Evolutionary conservation across 2,329 filamentous ascomycete species (phyloP).

Genomic region (Colletotrichum sojae): DNA sequence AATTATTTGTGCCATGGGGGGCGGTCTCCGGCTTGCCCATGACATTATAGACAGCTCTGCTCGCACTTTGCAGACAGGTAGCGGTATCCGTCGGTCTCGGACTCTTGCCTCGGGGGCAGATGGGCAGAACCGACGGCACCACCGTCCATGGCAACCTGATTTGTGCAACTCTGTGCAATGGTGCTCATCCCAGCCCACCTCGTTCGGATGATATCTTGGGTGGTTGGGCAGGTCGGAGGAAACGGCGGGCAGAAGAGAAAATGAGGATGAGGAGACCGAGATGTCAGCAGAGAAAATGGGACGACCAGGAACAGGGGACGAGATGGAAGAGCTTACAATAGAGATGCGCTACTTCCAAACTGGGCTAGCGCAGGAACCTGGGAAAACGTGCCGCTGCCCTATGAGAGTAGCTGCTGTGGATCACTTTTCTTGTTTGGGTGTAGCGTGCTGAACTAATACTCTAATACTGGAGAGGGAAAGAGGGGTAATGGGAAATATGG

Average conservation of each 20-base stretch:
- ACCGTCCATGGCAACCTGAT: background rate
- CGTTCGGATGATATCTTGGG: background rate
- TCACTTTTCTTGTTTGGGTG: constrained; percentile 5
- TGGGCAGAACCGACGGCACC: background rate
- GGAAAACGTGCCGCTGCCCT: constrained; percentile 20
- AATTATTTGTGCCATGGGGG: no score
- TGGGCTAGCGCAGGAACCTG: constrained; percentile 22
- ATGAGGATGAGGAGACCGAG: constrained; percentile 8
- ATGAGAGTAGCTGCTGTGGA: constrained; percentile 11
- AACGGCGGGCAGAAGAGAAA: constrained; percentile 1
- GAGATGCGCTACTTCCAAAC: constrained; percentile 13
- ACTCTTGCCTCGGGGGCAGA: background rate
- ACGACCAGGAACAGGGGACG: constrained; percentile 34
- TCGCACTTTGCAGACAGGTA: background rate
- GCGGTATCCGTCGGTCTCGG: background rate
- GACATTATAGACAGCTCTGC: no score
- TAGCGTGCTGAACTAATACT: constrained; percentile 7
- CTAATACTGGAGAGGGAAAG: constrained; percentile 24
- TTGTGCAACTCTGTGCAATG: background rate
- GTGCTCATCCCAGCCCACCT: background rate
- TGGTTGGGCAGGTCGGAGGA: constrained; percentile 8
- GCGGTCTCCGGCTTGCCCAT: no score
- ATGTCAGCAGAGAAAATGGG: constrained; percentile 25
- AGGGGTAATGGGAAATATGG: constrained; percentile 34
- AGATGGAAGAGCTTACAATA: constrained; percentile 13